Percentiles rank a stretch among this genome's conserved stretches.
Conservation (phyloP, 2,329 filamentous ascomycete genomes). For the Scortechinia acanthostroma region DNA sequence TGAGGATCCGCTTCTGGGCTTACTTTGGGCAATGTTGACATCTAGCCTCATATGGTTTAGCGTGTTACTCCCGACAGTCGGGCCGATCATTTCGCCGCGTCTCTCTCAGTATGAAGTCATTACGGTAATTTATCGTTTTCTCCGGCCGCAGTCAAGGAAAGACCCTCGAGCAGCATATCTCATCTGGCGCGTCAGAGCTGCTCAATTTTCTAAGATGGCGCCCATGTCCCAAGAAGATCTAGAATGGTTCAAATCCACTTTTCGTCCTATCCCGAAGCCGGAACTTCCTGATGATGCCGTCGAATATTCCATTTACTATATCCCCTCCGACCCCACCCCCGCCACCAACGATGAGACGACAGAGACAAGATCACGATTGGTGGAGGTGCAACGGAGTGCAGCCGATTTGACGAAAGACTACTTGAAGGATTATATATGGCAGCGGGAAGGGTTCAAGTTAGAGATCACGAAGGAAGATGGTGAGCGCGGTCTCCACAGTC, state of each 20-base stretch:
- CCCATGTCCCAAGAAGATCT: background rate
- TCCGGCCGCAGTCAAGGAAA: background rate
- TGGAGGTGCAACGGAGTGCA: slow-evolving; percentile 4
- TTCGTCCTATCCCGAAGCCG: slow-evolving; percentile 8
- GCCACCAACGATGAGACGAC: background rate
- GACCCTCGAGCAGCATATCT: too few relatives aligned
- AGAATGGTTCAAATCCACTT: slow-evolving; percentile 1
- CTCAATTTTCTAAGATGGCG: background rate
- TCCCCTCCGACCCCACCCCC: slow-evolving; percentile 3
- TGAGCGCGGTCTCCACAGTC: background rate
- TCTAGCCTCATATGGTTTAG: background rate
- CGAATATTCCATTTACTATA: slow-evolving; percentile 7
- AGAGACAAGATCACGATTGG: slow-evolving; percentile 4
- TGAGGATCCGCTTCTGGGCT: too few relatives aligned
- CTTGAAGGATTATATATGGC: slow-evolving; percentile 3
- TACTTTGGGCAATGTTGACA: background rate
- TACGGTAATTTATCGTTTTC: background rate
- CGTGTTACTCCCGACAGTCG: background rate
- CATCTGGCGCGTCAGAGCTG: too few relatives aligned
- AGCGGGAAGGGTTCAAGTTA: background rate
- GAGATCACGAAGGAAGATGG: slow-evolving; percentile 1
- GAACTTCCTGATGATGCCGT: slow-evolving; percentile 9
- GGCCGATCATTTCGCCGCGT: background rate
- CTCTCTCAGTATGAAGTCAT: background rate
- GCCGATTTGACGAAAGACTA: slow-evolving; percentile 8